Evolutionary conservation across 352 stramenopile species (phyloP).

Genomic region (Detonula confervacea): DNA sequence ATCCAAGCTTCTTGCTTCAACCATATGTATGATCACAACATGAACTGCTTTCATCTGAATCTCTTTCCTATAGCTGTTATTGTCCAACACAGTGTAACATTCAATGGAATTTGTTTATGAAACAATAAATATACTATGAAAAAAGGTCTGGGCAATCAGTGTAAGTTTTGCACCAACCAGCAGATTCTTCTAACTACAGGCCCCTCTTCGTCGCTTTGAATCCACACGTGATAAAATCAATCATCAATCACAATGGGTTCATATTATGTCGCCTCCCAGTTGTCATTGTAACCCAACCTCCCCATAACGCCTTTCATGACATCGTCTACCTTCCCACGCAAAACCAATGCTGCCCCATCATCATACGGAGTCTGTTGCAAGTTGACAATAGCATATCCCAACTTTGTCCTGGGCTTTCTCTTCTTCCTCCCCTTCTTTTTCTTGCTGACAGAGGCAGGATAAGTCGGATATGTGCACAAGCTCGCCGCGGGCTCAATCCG

Average conservation of each 20-base stretch:
- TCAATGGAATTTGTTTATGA: too few species aligned
- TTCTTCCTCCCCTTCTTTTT: conserved; percentile 7
- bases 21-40: too few species aligned
- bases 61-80: too few species aligned
- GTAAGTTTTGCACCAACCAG: too few species aligned
- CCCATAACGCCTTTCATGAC: conserved; percentile 80
- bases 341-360: conserved; percentile 69
- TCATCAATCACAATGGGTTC: background rate
- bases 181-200: too few species aligned
- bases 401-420: conserved; percentile 15
- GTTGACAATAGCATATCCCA: conserved; percentile 86
- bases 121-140: too few species aligned
- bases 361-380: conserved; percentile 86
- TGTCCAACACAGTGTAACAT: too few species aligned
- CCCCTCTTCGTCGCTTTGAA: too few species aligned
- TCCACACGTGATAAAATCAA: too few species aligned
- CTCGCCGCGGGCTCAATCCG: conserved; percentile 82
- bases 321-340: conserved; percentile 78
- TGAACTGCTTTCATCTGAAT: too few species aligned
- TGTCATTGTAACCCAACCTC: conserved; percentile 58
- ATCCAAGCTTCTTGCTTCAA: too few species aligned
- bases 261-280: conserved; percentile 33
- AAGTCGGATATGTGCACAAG: conserved; percentile 66
- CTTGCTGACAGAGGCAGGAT: background rate
- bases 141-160: too few species aligned